These are phyloP conservation scores for Paraphoma chrysanthemicola DNA, from an alignment of 2,329 filamentous ascomycete genomes.

Conservation along the genomic window DNA sequence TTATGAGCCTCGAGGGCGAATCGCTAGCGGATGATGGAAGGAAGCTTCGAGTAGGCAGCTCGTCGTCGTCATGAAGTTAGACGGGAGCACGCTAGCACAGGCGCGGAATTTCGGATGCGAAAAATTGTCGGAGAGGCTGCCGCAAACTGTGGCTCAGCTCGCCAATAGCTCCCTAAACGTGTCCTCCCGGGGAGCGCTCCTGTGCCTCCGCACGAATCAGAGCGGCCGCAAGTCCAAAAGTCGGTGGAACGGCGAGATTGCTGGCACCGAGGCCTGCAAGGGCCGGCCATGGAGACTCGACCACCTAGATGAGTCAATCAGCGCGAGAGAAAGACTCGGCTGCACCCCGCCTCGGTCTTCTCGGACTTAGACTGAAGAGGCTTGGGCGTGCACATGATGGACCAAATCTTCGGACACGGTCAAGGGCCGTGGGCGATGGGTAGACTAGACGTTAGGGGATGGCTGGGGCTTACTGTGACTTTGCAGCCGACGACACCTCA, in stretches of 20 bases:
- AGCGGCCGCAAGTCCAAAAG: background rate
- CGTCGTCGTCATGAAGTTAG: slow-evolving; percentile 29
- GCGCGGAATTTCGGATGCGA: slow-evolving; percentile 12
- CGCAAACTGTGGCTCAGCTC: slow-evolving; percentile 7
- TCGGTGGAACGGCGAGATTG: slow-evolving; percentile 26
- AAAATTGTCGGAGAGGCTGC: slow-evolving; percentile 20
- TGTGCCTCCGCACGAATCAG: slow-evolving; percentile 24
- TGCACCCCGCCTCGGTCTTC: slow-evolving; percentile 36
- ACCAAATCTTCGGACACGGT: slow-evolving; percentile 10
- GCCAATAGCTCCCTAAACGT: slow-evolving; percentile 14
- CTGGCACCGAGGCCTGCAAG: slow-evolving; percentile 25
- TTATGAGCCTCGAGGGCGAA: slow-evolving; percentile 28
- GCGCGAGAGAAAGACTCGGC: slow-evolving; percentile 32
- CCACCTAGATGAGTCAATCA: slow-evolving; percentile 27
- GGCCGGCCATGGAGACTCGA: background rate
- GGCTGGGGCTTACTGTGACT: background rate
- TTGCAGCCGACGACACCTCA: too few relatives aligned
- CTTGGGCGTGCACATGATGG: slow-evolving; percentile 25
- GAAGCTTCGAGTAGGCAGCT: slow-evolving; percentile 33
- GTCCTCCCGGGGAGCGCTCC: slow-evolving; percentile 23
- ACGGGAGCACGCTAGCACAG: slow-evolving; percentile 15
- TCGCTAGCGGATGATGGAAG: slow-evolving; percentile 34
- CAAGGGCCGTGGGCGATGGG: background rate
- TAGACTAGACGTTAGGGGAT: background rate
- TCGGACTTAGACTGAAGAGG: slow-evolving; percentile 23